Evolutionary conservation across 345 rosid species (phyloP).

Genomic region (Aquilaria malaccensis): DNA sequence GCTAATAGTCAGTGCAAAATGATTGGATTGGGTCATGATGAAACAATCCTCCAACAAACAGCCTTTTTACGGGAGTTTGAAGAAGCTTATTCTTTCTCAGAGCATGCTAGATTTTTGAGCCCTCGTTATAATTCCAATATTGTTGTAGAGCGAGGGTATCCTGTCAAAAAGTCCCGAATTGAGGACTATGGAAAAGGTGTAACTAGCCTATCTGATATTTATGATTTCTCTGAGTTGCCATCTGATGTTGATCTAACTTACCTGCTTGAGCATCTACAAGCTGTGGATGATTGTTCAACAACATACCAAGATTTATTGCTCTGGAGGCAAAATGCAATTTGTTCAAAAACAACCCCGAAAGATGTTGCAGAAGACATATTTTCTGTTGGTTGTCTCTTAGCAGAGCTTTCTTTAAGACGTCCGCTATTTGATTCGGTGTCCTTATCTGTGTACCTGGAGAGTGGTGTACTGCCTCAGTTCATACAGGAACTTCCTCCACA

Average conservation of each 20-base stretch:
- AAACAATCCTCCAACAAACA: slow-evolving; percentile 39
- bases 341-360: slow-evolving; percentile 25
- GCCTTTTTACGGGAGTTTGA: slow-evolving; percentile 56
- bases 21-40: slow-evolving; percentile 30
- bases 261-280: slow-evolving; percentile 70
- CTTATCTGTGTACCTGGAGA: slow-evolving; percentile 39
- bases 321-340: slow-evolving; percentile 56
- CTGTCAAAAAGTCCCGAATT: slow-evolving; percentile 23
- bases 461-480: slow-evolving; percentile 47
- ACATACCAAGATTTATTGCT: slow-evolving; percentile 62
- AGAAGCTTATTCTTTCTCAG: slow-evolving; percentile 69
- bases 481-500: slow-evolving; percentile 72
- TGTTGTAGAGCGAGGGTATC: slow-evolving; percentile 18
- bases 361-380: slow-evolving; percentile 63
- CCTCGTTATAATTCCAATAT: slow-evolving; percentile 40
- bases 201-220: slow-evolving; percentile 26
- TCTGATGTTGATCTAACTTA: slow-evolving; percentile 37
- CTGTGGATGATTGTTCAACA: slow-evolving; percentile 38
- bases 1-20: slow-evolving; percentile 27
- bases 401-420: slow-evolving; percentile 66
- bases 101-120: slow-evolving; percentile 59
- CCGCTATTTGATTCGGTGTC: slow-evolving; percentile 75
- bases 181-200: slow-evolving; percentile 22
- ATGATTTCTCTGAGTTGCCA: slow-evolving; percentile 25
- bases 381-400: slow-evolving; percentile 76